These are phyloP conservation scores for Tylopilus subfusipes DNA, from an alignment of 768 basidiomycete species.

Conservation along the genomic window DNA sequence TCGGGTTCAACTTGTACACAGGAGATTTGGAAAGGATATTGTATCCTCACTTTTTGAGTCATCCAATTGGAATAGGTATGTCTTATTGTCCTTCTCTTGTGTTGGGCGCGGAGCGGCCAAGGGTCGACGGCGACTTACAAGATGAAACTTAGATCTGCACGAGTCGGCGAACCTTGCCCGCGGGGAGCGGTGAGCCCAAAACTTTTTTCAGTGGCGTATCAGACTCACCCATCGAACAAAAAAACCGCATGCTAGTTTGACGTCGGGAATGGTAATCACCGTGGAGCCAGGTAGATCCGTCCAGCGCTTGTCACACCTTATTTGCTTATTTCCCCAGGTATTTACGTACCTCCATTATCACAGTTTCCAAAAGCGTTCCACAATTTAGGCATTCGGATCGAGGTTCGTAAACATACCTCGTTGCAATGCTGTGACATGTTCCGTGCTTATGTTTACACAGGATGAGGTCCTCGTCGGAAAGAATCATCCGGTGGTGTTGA, in stretches of 20 bases:
- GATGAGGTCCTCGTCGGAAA: slow-evolving; percentile 74
- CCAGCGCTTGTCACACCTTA: background rate
- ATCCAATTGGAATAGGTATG: slow-evolving; percentile 87
- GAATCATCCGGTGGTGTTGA: slow-evolving; percentile 59
- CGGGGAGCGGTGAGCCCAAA: slow-evolving; percentile 43
- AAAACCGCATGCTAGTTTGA: slow-evolving; percentile 44
- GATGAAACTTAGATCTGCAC: slow-evolving; percentile 66
- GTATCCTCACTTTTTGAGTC: slow-evolving; percentile 92
- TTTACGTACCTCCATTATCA: slow-evolving; percentile 81
- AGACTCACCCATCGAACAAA: slow-evolving; percentile 5
- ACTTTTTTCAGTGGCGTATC: background rate
- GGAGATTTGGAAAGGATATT: slow-evolving; percentile 66
- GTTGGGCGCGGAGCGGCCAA: background rate
- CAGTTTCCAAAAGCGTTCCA: slow-evolving; percentile 87
- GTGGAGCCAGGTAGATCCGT: slow-evolving; percentile 71
- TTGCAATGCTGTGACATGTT: background rate
- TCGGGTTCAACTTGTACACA: slow-evolving; percentile 40
- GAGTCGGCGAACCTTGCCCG: slow-evolving; percentile 70
- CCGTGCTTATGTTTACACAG: slow-evolving; percentile 27
- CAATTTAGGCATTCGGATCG: slow-evolving; percentile 88
- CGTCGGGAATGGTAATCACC: slow-evolving; percentile 87
- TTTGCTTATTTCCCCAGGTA: slow-evolving; percentile 41
- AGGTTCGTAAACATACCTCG: slow-evolving; percentile 41
- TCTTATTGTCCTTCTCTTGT: slow-evolving; percentile 5
- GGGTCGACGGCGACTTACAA: slow-evolving; percentile 9